A percentile compares a stretch with the other conserved stretches of the same genome.
Evolutionary conservation across 257 asterid species (phyloP).

Genomic region (Catharanthus roseus): DNA sequence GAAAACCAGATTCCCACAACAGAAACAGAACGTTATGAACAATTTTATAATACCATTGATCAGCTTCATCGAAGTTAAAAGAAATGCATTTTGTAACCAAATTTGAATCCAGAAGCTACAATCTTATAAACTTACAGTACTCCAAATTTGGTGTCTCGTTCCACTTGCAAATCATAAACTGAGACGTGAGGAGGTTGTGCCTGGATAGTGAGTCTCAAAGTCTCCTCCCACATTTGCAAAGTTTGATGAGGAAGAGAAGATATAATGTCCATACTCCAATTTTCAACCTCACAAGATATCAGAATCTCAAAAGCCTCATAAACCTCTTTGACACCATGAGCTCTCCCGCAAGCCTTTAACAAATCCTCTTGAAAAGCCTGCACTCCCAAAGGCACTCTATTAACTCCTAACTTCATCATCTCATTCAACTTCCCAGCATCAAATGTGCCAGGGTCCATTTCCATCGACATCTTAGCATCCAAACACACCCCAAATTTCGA

Average conservation of each 20-base stretch:
- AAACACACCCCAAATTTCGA: conserved; percentile 50
- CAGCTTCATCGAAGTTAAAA: too few relatives aligned
- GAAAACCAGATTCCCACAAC: too few relatives aligned
- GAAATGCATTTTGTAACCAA: too few relatives aligned
- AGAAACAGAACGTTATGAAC: too few relatives aligned
- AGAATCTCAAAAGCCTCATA: conserved; percentile 70
- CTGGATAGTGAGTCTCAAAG: conserved; percentile 56
- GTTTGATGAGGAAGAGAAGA: conserved; percentile 90
- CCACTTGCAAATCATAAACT: conserved; percentile 92
- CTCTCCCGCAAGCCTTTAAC: conserved; percentile 88
- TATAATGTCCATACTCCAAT: conserved; percentile 90
- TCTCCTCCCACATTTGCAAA: conserved; percentile 79
- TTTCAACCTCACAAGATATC: conserved; percentile 53
- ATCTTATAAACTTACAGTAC: conserved; percentile 46
- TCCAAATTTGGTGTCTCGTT: conserved; percentile 78
- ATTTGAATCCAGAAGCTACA: too few relatives aligned
- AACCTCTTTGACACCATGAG: conserved; percentile 73
- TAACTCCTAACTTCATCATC: conserved; percentile 62
- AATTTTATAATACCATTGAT: too few relatives aligned
- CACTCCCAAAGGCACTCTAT: conserved; percentile 89
- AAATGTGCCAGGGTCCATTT: conserved; percentile 98
- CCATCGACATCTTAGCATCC: conserved; percentile 91
- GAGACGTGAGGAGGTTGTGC: conserved; percentile 79
- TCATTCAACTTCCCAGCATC: conserved; percentile 48
- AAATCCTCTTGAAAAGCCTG: conserved; percentile 84